Evolutionary conservation across 2,329 filamentous ascomycete genomes (phyloP), one percentile per base, ranked within the genome.

Genomic region (Metarhizium brunneum): DNA sequence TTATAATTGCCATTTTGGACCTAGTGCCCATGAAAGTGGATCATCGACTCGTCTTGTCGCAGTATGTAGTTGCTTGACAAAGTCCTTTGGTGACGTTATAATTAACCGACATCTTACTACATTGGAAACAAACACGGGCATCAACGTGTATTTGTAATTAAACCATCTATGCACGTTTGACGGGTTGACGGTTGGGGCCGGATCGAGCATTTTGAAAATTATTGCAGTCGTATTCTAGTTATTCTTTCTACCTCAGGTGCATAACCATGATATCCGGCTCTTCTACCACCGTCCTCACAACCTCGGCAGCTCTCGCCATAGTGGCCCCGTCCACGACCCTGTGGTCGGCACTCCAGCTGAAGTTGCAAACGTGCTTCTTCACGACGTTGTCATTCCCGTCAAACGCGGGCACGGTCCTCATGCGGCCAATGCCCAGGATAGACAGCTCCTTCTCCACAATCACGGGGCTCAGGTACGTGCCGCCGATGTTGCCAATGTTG

Each of bases 281-380:
- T 74, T 97, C 92, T 43, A 97, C 81, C 62, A 88, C 83, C 53
- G 78, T 77, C 63, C 85, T 84, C 25, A 97, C 88, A 59, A 87
- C 80, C 64, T 92, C 90, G 13, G 90, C 91, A 69, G 92, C 92
- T 62, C 92, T 81, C 20, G 94, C 94, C 82, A 96, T 90, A 58
- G 92, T 96, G 50, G 92, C 92, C 2, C 94, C 94, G 71, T 99
- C 94, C 50, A 97, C 85, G 54, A 97, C 88, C 20, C 94, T 79
- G 72, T 99, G 94, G 71, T 97, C 92, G 6, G 92, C 92, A 69
- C 89, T 92, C 92, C 92, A 97, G 72, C 92, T 97, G 64, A 97
- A 90, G 67, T 95, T 91, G 68, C 87, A 86, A 58, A 95, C 81
- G 65, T 95, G 86, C 69, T 84, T 88, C 72, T 83, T 84, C 13